Conservation (phyloP, 2,329 filamentous ascomycete genomes). For the Trematosphaeria pertusa region DNA sequence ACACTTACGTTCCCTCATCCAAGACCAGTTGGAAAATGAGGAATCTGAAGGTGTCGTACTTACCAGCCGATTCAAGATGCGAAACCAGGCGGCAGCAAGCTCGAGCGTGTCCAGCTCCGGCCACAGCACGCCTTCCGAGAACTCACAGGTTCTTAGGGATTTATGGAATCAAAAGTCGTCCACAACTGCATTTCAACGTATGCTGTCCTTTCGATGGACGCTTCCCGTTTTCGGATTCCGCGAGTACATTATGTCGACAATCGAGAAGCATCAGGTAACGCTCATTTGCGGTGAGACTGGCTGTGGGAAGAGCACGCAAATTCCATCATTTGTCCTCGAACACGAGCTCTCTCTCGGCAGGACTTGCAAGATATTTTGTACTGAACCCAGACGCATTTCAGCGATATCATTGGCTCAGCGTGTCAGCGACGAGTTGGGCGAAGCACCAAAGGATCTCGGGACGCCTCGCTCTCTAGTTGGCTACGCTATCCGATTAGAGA, state of each 20-base stretch:
- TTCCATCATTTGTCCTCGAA: slow-evolving; percentile 93
- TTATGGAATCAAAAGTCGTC: slow-evolving; percentile 61
- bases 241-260: slow-evolving; percentile 75
- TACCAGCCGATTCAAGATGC: slow-evolving; percentile 72
- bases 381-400: slow-evolving; percentile 93
- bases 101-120: slow-evolving; percentile 39
- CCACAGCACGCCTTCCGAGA: slow-evolving; percentile 33
- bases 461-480: slow-evolving; percentile 85
- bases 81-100: slow-evolving; percentile 39
- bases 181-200: slow-evolving; percentile 70
- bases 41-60: slow-evolving; percentile 67
- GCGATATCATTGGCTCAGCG: slow-evolving; percentile 91
- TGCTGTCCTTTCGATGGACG: slow-evolving; percentile 79
- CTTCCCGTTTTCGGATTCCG: slow-evolving; percentile 91
- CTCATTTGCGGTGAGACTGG: slow-evolving; percentile 98
- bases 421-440: slow-evolving; percentile 93
- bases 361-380: slow-evolving; percentile 91
- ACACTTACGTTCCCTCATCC: slow-evolving; percentile 72
- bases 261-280: slow-evolving; percentile 82
- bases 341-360: slow-evolving; percentile 82
- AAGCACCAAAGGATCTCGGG: slow-evolving; percentile 81
- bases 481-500: slow-evolving; percentile 92
- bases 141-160: slow-evolving; percentile 53
- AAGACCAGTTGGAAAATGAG: slow-evolving; percentile 66
- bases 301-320: slow-evolving; percentile 95